Evolutionary conservation across 139 green algal species (phyloP).

Genomic region (Micractinium conductrix): DNA sequence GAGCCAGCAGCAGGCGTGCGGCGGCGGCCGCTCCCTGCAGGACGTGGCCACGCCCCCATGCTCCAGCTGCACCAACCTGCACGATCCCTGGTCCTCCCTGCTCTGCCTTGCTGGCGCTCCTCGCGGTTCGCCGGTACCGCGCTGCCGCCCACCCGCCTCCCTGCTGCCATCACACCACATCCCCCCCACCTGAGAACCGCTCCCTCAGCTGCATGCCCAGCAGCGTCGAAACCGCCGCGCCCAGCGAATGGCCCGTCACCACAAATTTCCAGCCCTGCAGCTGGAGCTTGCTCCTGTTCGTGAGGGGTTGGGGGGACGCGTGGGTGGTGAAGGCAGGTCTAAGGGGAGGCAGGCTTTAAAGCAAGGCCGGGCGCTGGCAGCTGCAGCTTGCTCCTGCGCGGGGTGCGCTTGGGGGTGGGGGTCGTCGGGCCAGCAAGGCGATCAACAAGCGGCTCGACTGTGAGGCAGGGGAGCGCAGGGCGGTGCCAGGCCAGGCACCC

Average conservation of each 20-base stretch:
- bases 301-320: no score
- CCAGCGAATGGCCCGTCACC: conserved; percentile 75
- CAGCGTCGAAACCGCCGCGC: conserved; percentile 70
- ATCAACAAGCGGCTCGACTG: not conserved
- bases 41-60: no score
- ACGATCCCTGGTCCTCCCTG: no score
- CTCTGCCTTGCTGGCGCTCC: no score
- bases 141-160: no score
- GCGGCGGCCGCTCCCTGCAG: no score
- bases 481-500: not conserved
- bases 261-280: conserved; percentile 63
- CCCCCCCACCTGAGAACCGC: conserved; percentile 43
- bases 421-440: not conserved
- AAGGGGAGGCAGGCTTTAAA: no score
- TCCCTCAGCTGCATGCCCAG: conserved; percentile 64
- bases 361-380: no score
- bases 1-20: no score
- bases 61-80: no score
- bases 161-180: not conserved
- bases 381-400: conserved; percentile 36
- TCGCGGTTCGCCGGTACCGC: no score
- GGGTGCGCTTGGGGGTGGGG: not conserved
- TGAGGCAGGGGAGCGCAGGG: not conserved
- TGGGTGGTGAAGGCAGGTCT: not conserved
- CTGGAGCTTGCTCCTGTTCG: conserved; percentile 42